Evolutionary conservation across 75 land plant genomes (phyloP), one percentile per base, ranked within the genome.

Genomic region (Pseudotsuga menziesii): DNA sequence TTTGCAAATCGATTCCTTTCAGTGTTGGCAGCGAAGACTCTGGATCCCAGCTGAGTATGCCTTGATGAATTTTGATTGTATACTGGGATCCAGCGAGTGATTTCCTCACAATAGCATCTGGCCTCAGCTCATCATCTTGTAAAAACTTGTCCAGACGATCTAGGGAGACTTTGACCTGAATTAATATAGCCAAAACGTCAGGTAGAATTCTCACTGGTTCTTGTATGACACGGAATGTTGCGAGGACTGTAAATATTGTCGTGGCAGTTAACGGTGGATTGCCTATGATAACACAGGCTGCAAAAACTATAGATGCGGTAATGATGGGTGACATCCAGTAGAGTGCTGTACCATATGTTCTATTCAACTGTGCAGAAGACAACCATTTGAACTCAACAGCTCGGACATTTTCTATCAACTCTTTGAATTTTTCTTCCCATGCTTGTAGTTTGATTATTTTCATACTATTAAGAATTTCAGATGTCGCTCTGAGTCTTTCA

Each of bases 401-500:
- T 60, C 97, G 79, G 20, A 82, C 83, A 3, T 80, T 55, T 22
- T 81, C 76, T 23, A 91, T 72, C 66, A 73, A 25, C 23, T 52
- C 67, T 67, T 73, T 78, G 80, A 94, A 94, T 3, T 87, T 78
- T 15, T 89, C 92, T 57, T 94, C 97, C 97, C 97, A 94, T 52
- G 93, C 88, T 58, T 91, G 93, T 39, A 94, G 58, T 78, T 94
- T 94, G 76, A 94, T 83, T 57, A 94, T 76, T 75, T 88, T 89
- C 92, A 94, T 94, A 48, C 76, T 88, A 78, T 87, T 89, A 19
- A 94, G 78, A 77, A 83, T 64, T 63, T 89, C 97, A 1, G 89
- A 84, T 26, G 92, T 89, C 12, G 88, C 80, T 56, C 91, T 75
- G 12, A 91, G 82, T 58, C 97, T 63, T 69, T 80, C 82, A 60